Evolutionary conservation across 2,329 filamentous ascomycete species (phyloP), one percentile per base, ranked within the genome.

Genomic region (Metarhizium album): DNA sequence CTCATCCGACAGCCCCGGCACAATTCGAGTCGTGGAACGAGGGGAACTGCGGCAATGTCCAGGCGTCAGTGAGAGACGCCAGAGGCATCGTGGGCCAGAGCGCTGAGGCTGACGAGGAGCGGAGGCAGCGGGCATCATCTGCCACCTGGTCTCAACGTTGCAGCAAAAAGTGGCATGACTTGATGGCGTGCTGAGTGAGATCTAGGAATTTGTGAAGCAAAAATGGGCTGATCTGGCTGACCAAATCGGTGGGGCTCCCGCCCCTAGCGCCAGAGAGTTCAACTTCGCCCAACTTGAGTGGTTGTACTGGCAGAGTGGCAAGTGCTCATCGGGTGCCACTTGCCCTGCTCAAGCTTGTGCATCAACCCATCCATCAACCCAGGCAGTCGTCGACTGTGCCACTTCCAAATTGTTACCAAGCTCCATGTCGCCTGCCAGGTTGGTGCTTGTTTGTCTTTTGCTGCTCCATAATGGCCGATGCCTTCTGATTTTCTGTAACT

Each of bases 191-290:
- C 50, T 62, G 59, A 56, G 52, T 54, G 59, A 48, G 40, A 35
- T 51, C 51, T 59, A 60, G 59, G 61, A 60, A 63, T 58, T 56
- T 58, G 57, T 57, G 61, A 63, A 60, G 61, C 63, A 57, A 59
- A 64, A 66, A 66, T 66, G 64, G 64, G 62, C 64, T 66, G 64
- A 66, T 66, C 58, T 64, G 47, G 47, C 53, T 50, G 55, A 51
- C 54, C 47, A 38, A 35, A 46, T 42, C 49, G 51, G 43, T 51
- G 49, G 50, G 52, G 51, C 50, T 46, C 46, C 29, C 45, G 37
- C 20, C 52, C 14, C 38, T 53, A 49, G 55, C 38, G 51, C 24
- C 46, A 35, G 14, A 35, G 11, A 13, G 33, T 35, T 35, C 14
- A 13, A 35, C 33, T 29, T 29, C 7, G 33, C 16, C 33, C 33